phyloP scores from a whole-genome alignment of 768 basidiomycete genomes.

The Phanerochaete sordida region DNA sequence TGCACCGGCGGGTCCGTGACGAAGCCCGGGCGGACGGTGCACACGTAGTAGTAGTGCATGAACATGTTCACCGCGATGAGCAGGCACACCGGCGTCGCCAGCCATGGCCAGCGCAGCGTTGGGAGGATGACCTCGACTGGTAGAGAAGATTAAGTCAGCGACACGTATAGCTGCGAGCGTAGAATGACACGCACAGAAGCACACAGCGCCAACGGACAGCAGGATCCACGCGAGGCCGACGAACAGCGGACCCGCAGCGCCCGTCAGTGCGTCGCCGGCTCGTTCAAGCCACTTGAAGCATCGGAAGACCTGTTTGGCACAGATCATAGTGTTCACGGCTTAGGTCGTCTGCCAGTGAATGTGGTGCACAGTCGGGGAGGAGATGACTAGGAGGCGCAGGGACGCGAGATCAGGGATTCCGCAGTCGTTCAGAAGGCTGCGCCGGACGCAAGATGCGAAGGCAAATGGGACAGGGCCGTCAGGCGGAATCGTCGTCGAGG shows the following conservation, averaged over 20 bases:
- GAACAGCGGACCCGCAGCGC: conserved; percentile 90
- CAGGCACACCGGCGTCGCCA: conserved; percentile 66
- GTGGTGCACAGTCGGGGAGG: no score
- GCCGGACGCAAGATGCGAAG: no score
- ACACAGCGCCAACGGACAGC: conserved; percentile 61
- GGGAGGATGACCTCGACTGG: conserved; percentile 80
- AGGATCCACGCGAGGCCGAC: conserved; percentile 76
- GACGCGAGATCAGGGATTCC: no score
- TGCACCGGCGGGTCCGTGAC: conserved; percentile 53
- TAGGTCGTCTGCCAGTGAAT: neutral
- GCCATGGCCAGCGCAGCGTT: conserved; percentile 50
- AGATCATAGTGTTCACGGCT: conserved; percentile 14
- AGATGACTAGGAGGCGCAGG: no score
- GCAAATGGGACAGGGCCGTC: neutral
- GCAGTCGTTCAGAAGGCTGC: no score
- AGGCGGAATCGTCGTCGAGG: neutral
- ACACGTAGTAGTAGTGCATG: conserved; percentile 82
- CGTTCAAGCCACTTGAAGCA: conserved; percentile 71
- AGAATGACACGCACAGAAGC: conserved; percentile 66
- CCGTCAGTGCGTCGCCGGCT: conserved; percentile 74
- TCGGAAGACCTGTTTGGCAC: conserved; percentile 40
- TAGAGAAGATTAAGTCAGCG: neutral
- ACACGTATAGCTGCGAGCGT: neutral
- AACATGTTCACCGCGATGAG: conserved; percentile 75
- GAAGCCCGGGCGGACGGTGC: conserved; percentile 78